Evolutionary conservation across 2,329 filamentous ascomycete species (phyloP).

Genomic region (Aspergillus neotritici): DNA sequence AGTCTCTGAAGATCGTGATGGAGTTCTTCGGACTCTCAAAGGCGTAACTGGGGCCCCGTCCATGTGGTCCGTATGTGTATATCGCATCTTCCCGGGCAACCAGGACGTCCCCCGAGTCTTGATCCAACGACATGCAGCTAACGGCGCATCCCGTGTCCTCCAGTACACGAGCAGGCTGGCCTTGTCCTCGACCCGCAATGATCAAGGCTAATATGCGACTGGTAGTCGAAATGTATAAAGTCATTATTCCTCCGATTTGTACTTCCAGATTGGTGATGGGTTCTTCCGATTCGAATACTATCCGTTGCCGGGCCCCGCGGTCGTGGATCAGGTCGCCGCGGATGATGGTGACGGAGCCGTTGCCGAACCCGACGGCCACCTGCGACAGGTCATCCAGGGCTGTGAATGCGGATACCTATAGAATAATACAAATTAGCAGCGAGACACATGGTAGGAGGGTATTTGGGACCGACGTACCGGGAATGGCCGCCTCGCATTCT

Average conservation of each 20-base stretch:
- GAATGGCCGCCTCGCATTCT: slow-evolving; percentile 87
- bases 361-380: slow-evolving; percentile 90
- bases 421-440: slow-evolving; percentile 1
- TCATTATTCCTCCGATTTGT: slow-evolving; percentile 58
- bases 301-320: slow-evolving; percentile 85
- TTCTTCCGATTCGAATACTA: slow-evolving; percentile 94
- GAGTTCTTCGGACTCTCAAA: slow-evolving; percentile 88
- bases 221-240: slow-evolving; percentile 87
- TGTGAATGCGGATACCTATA: slow-evolving; percentile 70
- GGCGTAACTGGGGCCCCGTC: slow-evolving; percentile 78
- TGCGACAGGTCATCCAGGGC: slow-evolving; percentile 84
- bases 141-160: slow-evolving; percentile 86
- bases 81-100: slow-evolving; percentile 94
- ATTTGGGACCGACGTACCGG: slow-evolving; percentile 53
- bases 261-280: slow-evolving; percentile 90
- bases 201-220: slow-evolving; percentile 78
- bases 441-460: neutral
- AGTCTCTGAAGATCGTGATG: slow-evolving; percentile 73
- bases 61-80: slow-evolving; percentile 83
- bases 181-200: slow-evolving; percentile 82
- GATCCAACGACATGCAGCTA: slow-evolving; percentile 91
- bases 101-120: slow-evolving; percentile 72
- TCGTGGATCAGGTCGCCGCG: slow-evolving; percentile 93
- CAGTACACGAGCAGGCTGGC: slow-evolving; percentile 77
- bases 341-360: slow-evolving; percentile 88